Evolutionary conservation across 208 protist genomes (phyloP).

Genomic region (Wallacemonas sp.): DNA sequence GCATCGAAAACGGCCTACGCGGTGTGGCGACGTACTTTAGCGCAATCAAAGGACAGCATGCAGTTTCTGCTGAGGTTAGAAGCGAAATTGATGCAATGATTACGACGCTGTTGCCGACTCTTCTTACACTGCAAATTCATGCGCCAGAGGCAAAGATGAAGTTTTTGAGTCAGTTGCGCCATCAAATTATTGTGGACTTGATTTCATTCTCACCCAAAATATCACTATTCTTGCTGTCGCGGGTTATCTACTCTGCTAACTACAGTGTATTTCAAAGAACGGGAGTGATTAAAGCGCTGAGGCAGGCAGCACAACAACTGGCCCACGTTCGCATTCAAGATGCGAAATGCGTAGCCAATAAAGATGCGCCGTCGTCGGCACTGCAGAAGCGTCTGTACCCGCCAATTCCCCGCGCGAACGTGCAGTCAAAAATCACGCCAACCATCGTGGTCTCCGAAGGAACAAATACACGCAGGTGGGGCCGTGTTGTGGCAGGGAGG

Average conservation of each 20-base stretch:
- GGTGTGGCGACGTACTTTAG: conserved; percentile 31
- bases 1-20: conserved; percentile 43
- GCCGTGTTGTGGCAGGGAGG: conserved; percentile 36
- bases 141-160: conserved; percentile 49
- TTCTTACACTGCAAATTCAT: conserved; percentile 59
- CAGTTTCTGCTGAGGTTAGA: not conserved
- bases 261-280: conserved; percentile 72
- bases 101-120: conserved; percentile 37
- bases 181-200: conserved; percentile 41
- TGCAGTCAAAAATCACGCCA: not conserved
- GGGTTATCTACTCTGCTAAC: conserved; percentile 55
- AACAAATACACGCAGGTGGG: conserved; percentile 67
- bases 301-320: conserved; percentile 53
- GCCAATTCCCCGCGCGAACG: conserved; percentile 31
- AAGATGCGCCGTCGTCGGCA: not conserved
- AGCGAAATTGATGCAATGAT: conserved; percentile 39
- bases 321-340: conserved; percentile 28
- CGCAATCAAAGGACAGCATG: conserved; percentile 6
- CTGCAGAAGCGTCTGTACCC: conserved; percentile 55
- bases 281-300: conserved; percentile 53
- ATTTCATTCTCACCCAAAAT: conserved; percentile 52
- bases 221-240: conserved; percentile 34
- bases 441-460: conserved; percentile 50
- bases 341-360: not conserved
- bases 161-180: conserved; percentile 34